Percentiles rank a stretch among this genome's conserved stretches.
Evolutionary conservation across 192 early-diverging fungal genomes (phyloP).

Genomic region (Helicostylum pulchrum): DNA sequence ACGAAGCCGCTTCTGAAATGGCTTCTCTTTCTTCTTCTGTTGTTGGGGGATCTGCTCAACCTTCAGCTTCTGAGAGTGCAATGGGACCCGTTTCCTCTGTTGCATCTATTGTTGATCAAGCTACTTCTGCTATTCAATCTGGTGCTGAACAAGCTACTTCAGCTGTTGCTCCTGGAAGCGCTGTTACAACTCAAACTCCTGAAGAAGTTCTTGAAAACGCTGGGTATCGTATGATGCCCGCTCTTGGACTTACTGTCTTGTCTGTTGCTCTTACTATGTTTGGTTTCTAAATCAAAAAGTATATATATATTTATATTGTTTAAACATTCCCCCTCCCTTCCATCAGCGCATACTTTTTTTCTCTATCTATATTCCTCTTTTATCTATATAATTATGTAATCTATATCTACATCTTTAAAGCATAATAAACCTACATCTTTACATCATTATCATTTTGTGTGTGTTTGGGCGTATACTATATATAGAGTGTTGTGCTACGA

Average conservation of each 20-base stretch:
- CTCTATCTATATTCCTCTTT: not conserved
- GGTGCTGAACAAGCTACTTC: not conserved
- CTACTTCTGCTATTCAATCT: not conserved
- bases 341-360: not conserved
- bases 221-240: not conserved
- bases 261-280: slow-evolving; percentile 1
- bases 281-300: not conserved
- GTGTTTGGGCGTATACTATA: too few species aligned
- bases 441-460: too few species aligned
- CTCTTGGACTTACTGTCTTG: not conserved
- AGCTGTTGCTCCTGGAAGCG: not conserved
- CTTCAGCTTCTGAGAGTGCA: not conserved
- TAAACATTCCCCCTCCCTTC: not conserved
- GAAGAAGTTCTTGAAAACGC: too few species aligned
- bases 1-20: too few species aligned
- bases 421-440: too few species aligned
- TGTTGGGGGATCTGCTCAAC: too few species aligned
- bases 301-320: not conserved
- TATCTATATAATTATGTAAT: not conserved
- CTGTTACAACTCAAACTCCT: not conserved
- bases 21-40: not conserved
- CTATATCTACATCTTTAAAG: too few species aligned
- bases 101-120: not conserved
- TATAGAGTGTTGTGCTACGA: too few species aligned
- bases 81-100: not conserved